Evolutionary conservation across 2,329 filamentous ascomycete species (phyloP), one percentile per base, ranked within the genome.

Genomic region (Botrytis tulipae): DNA sequence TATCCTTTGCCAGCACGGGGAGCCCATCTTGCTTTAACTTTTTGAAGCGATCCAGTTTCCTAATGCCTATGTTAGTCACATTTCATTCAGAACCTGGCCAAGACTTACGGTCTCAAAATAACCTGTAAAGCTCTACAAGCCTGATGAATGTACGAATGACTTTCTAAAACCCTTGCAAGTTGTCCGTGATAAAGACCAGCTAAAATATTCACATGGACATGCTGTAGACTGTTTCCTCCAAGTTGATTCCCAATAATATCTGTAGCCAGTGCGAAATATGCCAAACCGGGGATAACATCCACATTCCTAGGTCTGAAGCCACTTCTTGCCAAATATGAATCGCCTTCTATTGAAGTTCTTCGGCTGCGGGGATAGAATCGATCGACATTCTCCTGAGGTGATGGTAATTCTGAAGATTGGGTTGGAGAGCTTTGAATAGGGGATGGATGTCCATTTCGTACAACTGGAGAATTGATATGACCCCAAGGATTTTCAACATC

Each of bases 131-230:
- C 86, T 71, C 86, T 85, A 73, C 87, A 86, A 3, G 89, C 89
- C 71, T 85, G 83, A 71, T 86, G 84, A 48, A 91, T 89, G 75
- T 87, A 89, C 4, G 87, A 85, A 80, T 89, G 95, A 79, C 95
- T 98, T 80, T 97, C 93, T 77, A 98, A 85, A 0, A 97, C 92
- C 67, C 95, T 89, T 0, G 91, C 95, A 40, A 98, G 84, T 81
- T 98, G 96, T 4, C 94, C 94, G 76, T 95, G 91, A 80, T 97
- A 99, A 8, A 99, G 84, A 4, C 93, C 94, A 25, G 94, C 94
- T 65, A 98, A 87, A 37, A 98, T 89, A 78, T 91, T 90, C 12
- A 92, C 93, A 81, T 97, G 95, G 7, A 97, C 93, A 80, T 96
- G 92, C 76, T 92, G 91, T 74, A 98, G 85, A 61, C 93, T 92